Evolutionary conservation across 495 filamentous ascomycete genomes (phyloP).

Genomic region (Penicillium antarcticum): DNA sequence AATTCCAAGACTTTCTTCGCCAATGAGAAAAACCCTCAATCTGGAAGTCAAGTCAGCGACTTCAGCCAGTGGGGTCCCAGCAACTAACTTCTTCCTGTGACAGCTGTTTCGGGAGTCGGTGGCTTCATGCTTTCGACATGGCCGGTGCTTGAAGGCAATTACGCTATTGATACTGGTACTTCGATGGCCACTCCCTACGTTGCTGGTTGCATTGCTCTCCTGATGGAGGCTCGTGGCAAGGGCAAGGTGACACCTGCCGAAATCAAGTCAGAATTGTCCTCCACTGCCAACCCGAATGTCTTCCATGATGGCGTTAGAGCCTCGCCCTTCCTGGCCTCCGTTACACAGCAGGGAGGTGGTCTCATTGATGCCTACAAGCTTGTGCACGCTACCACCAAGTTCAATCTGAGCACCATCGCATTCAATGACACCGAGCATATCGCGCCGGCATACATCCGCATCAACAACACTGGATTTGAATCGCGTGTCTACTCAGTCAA

Average conservation of each 20-base stretch:
- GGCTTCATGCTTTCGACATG: slow-evolving; percentile 57
- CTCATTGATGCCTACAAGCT: slow-evolving; percentile 55
- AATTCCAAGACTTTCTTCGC: slow-evolving; percentile 8
- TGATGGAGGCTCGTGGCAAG: slow-evolving; percentile 39
- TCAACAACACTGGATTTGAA: slow-evolving; percentile 48
- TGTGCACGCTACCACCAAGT: slow-evolving; percentile 49
- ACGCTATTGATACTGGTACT: slow-evolving; percentile 45
- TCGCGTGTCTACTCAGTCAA: slow-evolving; percentile 45
- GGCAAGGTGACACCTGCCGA: slow-evolving; percentile 34
- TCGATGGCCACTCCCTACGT: slow-evolving; percentile 56
- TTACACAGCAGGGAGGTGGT: slow-evolving; percentile 55
- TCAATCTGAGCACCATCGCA: slow-evolving; percentile 50
- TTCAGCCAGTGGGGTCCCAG: slow-evolving; percentile 57
- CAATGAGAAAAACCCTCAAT: slow-evolving; percentile 8
- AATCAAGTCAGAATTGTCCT: slow-evolving; percentile 31
- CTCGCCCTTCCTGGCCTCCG: slow-evolving; percentile 43
- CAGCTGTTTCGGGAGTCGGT: slow-evolving; percentile 51
- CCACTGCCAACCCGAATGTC: slow-evolving; percentile 34
- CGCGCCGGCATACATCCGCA: slow-evolving; percentile 39
- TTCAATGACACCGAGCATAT: slow-evolving; percentile 59
- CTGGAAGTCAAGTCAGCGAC: slow-evolving; percentile 36
- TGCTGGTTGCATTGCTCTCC: slow-evolving; percentile 52
- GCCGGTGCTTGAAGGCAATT: slow-evolving; percentile 43
- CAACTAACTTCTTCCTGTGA: slow-evolving; percentile 52
- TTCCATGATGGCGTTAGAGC: slow-evolving; percentile 47